Evolutionary conservation across 441 rosid genomes (phyloP).

Genomic region (Erysimum pusillum): DNA sequence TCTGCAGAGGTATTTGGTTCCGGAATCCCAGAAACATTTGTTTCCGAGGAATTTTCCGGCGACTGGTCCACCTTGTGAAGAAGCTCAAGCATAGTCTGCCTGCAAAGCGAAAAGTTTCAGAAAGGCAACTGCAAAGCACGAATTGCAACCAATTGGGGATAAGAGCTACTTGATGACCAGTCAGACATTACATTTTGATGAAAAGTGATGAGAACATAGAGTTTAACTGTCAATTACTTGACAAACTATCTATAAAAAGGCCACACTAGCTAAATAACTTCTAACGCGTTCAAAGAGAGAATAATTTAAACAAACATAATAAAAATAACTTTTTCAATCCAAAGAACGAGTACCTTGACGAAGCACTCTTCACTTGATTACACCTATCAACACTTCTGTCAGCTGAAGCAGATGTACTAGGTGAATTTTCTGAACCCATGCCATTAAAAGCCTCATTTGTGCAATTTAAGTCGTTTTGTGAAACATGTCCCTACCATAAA

Average conservation of each 20-base stretch:
- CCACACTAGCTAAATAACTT: slow-evolving; percentile 28
- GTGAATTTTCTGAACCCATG: slow-evolving; percentile 50
- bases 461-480: slow-evolving; percentile 54
- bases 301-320: slow-evolving; percentile 1
- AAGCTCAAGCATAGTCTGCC: slow-evolving; percentile 88
- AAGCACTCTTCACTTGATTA: slow-evolving; percentile 52
- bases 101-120: slow-evolving; percentile 46
- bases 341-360: slow-evolving; percentile 62
- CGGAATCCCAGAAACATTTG: slow-evolving; percentile 57
- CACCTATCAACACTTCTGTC: slow-evolving; percentile 55
- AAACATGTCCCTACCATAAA: slow-evolving; percentile 49
- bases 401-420: slow-evolving; percentile 51
- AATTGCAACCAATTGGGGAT: slow-evolving; percentile 7
- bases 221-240: slow-evolving; percentile 12
- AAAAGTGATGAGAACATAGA: slow-evolving; percentile 6
- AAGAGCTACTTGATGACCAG: slow-evolving; percentile 11
- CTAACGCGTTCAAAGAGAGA: neutral
- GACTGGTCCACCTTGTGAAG: slow-evolving; percentile 83
- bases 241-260: slow-evolving; percentile 24
- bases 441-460: slow-evolving; percentile 54
- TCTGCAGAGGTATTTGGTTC: slow-evolving; percentile 65
- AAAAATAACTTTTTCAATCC: slow-evolving; percentile 7
- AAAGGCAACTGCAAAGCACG: slow-evolving; percentile 18
- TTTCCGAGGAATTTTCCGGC: slow-evolving; percentile 54
- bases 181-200: neutral